Percentiles rank a stretch among this genome's conserved stretches.
Conservation (phyloP, 2,329 filamentous ascomycete species). For the Talaromyces sp. region DNA sequence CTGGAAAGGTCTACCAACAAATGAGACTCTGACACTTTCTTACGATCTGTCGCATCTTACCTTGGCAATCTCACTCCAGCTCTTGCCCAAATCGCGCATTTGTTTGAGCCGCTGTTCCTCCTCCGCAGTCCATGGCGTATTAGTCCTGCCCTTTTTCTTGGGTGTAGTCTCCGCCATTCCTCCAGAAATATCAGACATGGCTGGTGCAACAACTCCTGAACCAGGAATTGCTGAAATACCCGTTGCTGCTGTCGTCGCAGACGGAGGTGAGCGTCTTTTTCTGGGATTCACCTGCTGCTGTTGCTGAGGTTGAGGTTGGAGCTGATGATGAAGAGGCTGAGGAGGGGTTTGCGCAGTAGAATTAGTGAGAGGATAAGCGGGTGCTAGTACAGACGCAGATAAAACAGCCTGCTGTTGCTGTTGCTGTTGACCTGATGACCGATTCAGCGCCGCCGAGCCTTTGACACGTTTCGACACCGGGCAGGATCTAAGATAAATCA, state of each 20-base stretch:
- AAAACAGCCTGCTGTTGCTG: constrained; percentile 40
- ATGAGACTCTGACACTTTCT: constrained; percentile 3
- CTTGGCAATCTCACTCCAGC: constrained; percentile 98
- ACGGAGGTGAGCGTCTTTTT: constrained; percentile 45
- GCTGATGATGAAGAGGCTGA: constrained; percentile 8
- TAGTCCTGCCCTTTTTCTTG: constrained; percentile 90
- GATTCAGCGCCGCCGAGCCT: constrained; percentile 36
- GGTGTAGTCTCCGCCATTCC: constrained; percentile 33
- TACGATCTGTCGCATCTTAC: constrained; percentile 43
- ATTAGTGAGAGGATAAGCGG: constrained; percentile 6
- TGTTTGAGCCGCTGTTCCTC: constrained; percentile 90
- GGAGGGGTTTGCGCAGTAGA: constrained; percentile 6
- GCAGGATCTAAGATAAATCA: constrained; percentile 32
- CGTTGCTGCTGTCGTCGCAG: constrained; percentile 28
- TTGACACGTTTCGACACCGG: constrained; percentile 44
- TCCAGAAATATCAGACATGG: constrained; percentile 19
- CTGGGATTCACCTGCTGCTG: constrained; percentile 36
- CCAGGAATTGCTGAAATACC: constrained; percentile 38
- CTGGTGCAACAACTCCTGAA: constrained; percentile 29
- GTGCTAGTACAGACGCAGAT: constrained; percentile 9
- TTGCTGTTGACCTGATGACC: constrained; percentile 40
- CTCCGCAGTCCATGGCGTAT: constrained; percentile 94
- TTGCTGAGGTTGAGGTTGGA: constrained; percentile 1
- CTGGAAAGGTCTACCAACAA: constrained; percentile 72
- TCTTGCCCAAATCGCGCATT: constrained; percentile 89